Evolutionary conservation across 257 asterid species (phyloP), one percentile per base, ranked within the genome.

Genomic region (Scutellaria baicalensis): DNA sequence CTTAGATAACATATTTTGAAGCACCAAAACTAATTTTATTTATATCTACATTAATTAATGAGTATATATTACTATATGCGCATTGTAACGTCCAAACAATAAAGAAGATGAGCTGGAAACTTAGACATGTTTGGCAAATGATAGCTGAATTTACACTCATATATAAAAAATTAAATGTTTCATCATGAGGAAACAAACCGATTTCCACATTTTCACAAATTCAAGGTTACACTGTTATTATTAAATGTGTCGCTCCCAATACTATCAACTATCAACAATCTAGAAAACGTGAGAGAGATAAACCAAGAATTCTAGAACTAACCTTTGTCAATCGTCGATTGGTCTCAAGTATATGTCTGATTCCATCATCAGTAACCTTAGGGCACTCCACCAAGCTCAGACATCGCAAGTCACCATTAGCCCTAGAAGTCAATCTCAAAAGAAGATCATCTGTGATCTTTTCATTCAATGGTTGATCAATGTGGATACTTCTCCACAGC

Each of bases 321-420:
- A 93, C 98, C 98, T 88, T 93, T 11, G 79, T 90, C 82, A 93
- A 64, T 21, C 75, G 76, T 38, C 84, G 87, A 84, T 89, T 93
- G 49, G 80, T 64, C 64, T 87, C 92, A 63, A 93, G 89, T 13
- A 93, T 78, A 20, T 78, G 86, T 80, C 79, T 84, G 68, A 93
- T 55, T 59, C 94, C 85, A 63, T 79, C 88, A 78, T 84, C 91
- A 0, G 98, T 90, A 68, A 93, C 73, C 79, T 74, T 82, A 4
- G 79, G 66, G 60, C 98, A 90, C 76, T 84, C 86, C 64, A 88
- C 83, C 60, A 93, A 77, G 70, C 88, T 81, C 82, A 93, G 69
- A 77, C 91, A 83, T 61, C 79, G 83, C 71, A 93, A 81, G 48
- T 52, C 68, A 21, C 97, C 96, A 58, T 82, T 83, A 23, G 96